A percentile compares a stretch with the other conserved stretches of the same genome.
Evolutionary conservation across 805 yeast genomes (phyloP).

Genomic region (Starmerella vaccinii): DNA sequence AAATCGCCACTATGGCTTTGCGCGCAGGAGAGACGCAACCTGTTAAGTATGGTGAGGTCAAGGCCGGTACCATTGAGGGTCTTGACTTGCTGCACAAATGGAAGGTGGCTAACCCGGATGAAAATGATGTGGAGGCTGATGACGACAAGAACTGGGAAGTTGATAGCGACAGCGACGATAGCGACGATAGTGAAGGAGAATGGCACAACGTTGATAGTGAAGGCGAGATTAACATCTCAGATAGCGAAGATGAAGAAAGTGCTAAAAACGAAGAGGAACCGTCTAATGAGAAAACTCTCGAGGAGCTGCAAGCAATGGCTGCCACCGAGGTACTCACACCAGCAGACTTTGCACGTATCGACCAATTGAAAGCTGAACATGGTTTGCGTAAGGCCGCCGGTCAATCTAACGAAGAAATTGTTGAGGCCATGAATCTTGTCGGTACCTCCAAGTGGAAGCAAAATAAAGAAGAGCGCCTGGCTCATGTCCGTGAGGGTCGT

Average conservation of each 20-base stretch:
- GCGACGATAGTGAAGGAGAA: conserved; percentile 44
- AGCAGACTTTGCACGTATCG: conserved; percentile 92
- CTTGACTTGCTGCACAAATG: conserved; percentile 81
- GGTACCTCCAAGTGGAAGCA: conserved; percentile 77
- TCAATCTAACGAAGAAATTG: conserved; percentile 61
- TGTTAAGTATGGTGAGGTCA: conserved; percentile 39
- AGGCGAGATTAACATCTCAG: conserved; percentile 34
- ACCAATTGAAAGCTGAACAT: conserved; percentile 74
- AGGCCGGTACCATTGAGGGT: conserved; percentile 74
- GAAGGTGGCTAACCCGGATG: conserved; percentile 52
- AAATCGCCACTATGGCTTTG: conserved; percentile 73
- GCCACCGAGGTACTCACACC: conserved; percentile 83
- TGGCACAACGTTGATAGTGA: conserved; percentile 67
- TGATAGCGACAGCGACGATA: conserved; percentile 32
- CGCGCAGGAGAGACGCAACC: conserved; percentile 46
- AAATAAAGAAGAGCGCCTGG: conserved; percentile 80
- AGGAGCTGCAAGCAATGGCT: conserved; percentile 48
- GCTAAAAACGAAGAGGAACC: conserved; percentile 23
- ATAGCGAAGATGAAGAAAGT: conserved; percentile 39
- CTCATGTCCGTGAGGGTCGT: conserved; percentile 78
- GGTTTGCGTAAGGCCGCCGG: conserved; percentile 69
- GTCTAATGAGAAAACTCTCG: conserved; percentile 28
- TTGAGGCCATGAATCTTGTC: conserved; percentile 64
- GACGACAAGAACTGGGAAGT: conserved; percentile 42
- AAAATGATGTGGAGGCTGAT: conserved; percentile 46